Evolutionary conservation across 2,329 filamentous ascomycete species (phyloP).

Genomic region (Phaeophleospora eucalypticola): DNA sequence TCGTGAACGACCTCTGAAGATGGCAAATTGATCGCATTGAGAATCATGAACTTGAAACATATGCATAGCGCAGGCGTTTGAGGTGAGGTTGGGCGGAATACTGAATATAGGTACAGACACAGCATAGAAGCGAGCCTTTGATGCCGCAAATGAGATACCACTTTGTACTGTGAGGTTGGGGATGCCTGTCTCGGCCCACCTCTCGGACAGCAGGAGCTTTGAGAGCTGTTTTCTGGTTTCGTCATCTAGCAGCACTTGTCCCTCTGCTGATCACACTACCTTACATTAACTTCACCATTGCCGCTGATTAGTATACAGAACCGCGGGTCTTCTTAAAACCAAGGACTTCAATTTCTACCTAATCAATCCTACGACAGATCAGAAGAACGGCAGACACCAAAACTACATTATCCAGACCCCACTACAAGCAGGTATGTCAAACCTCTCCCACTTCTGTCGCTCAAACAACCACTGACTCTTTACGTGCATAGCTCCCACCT

Average conservation of each 20-base stretch:
- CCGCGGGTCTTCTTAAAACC: neutral
- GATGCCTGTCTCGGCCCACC: neutral
- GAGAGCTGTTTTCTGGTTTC: neutral
- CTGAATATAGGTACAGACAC: neutral
- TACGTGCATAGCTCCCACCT: no score
- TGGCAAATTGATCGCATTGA: slow-evolving; percentile 2
- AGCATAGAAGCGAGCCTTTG: neutral
- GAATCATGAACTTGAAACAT: slow-evolving; percentile 1
- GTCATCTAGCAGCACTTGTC: no score
- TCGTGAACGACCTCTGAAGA: slow-evolving; percentile 18
- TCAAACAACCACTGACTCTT: no score
- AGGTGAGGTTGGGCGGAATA: neutral
- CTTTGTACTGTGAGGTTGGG: neutral
- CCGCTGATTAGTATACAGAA: neutral
- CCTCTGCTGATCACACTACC: neutral
- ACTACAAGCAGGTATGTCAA: no score
- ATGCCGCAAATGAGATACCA: neutral
- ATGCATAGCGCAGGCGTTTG: slow-evolving; percentile 23
- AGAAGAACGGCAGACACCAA: neutral
- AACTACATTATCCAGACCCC: neutral
- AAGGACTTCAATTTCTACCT: neutral
- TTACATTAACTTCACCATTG: neutral
- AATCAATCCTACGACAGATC: neutral
- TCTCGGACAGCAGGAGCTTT: neutral
- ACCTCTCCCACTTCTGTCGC: no score